These are phyloP conservation scores for Colletotrichum tanaceti DNA, from an alignment of 2,329 filamentous ascomycete genomes.

Conservation along the genomic window DNA sequence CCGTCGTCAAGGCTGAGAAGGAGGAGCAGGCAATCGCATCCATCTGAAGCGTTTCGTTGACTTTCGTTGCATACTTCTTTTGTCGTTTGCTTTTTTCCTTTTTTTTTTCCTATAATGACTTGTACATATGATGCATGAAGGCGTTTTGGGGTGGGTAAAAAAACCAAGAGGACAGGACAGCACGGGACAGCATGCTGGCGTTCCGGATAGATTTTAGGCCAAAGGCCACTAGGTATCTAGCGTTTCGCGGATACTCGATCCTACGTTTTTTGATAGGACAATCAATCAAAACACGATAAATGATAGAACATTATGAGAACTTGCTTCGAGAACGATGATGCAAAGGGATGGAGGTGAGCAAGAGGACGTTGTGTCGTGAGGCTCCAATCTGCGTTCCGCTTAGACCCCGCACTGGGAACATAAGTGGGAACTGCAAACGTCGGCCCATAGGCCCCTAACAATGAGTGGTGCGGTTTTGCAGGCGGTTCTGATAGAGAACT, in stretches of 20 bases:
- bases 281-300: slow-evolving; percentile 12
- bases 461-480: background rate
- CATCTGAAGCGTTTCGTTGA: slow-evolving; percentile 1
- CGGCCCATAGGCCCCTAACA: slow-evolving; percentile 7
- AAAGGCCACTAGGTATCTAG: slow-evolving; percentile 21
- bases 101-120: slow-evolving; percentile 29
- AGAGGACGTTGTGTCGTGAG: background rate
- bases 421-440: slow-evolving; percentile 6
- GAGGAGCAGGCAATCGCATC: slow-evolving; percentile 32
- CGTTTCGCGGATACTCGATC: slow-evolving; percentile 13
- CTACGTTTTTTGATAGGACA: slow-evolving; percentile 19
- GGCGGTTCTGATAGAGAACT: background rate
- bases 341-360: background rate
- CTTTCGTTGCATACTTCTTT: background rate
- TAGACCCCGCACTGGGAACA: slow-evolving; percentile 10
- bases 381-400: slow-evolving; percentile 9
- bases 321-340: background rate
- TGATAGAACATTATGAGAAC: background rate
- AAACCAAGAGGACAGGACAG: slow-evolving; percentile 29
- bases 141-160: slow-evolving; percentile 23
- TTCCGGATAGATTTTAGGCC: slow-evolving; percentile 28
- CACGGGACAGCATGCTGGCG: slow-evolving; percentile 37
- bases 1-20: slow-evolving; percentile 41
- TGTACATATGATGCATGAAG: slow-evolving; percentile 40
- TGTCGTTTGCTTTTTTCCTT: background rate